Conservation (phyloP, 768 basidiomycete genomes). For the Russula dissimulans region DNA sequence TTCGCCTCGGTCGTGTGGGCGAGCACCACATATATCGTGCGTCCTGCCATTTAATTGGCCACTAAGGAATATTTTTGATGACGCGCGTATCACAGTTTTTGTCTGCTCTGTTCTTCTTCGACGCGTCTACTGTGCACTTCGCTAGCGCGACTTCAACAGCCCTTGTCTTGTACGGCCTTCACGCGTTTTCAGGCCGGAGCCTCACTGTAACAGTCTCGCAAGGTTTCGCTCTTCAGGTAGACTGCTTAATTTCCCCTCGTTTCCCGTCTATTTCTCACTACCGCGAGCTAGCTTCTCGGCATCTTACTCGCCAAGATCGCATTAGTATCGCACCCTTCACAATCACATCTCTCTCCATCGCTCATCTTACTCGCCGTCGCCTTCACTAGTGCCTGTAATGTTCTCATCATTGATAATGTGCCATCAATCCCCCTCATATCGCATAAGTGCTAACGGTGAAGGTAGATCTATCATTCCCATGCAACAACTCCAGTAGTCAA, state of each 20-base stretch:
- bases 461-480: conserved; percentile 18
- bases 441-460: neutral
- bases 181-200: conserved; percentile 18
- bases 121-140: conserved; percentile 4
- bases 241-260: conserved; percentile 1
- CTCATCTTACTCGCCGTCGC: conserved; percentile 4
- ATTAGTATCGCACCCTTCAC: neutral
- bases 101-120: conserved; percentile 5
- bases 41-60: neutral
- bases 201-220: conserved; percentile 26
- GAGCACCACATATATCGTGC: conserved; percentile 5
- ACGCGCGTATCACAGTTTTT: neutral
- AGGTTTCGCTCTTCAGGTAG: conserved; percentile 28
- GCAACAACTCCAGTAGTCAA: conserved; percentile 2
- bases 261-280: conserved; percentile 2
- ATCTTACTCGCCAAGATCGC: conserved; percentile 26
- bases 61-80: neutral
- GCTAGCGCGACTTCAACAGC: neutral
- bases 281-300: conserved; percentile 26
- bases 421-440: neutral
- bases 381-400: conserved; percentile 6
- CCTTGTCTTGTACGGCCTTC: conserved; percentile 6
- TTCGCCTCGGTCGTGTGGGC: conserved; percentile 7
- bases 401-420: conserved; percentile 7
- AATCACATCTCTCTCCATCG: neutral